phyloP scores from a whole-genome alignment of 1,284 basidiomycete species.

The Chalciporus sp. region DNA sequence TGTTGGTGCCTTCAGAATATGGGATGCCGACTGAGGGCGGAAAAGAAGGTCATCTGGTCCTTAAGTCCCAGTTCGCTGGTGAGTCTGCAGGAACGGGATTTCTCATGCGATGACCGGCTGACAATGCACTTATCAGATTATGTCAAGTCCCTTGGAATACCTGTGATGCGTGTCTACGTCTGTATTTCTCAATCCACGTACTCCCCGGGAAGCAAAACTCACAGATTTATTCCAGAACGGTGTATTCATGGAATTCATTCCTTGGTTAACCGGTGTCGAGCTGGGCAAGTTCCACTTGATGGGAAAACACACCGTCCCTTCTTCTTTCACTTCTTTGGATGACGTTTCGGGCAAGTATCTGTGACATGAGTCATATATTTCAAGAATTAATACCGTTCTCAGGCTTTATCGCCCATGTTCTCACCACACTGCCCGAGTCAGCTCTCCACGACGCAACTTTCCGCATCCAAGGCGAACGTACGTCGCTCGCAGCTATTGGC shows the following conservation, averaged over 20 bases:
- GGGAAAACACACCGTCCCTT: conserved; percentile 34
- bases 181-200: conserved; percentile 19
- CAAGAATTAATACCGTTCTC: neutral
- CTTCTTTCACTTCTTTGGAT: conserved; percentile 35
- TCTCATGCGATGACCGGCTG: neutral
- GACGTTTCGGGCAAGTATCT: conserved; percentile 35
- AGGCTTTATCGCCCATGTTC: conserved; percentile 39
- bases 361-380: neutral
- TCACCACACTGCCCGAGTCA: conserved; percentile 33
- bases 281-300: conserved; percentile 36
- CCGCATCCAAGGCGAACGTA: conserved; percentile 42
- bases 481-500: conserved; percentile 24
- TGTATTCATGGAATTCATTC: conserved; percentile 29
- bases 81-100: neutral
- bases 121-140: conserved; percentile 23
- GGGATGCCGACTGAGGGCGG: conserved; percentile 34
- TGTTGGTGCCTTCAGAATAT: conserved; percentile 44
- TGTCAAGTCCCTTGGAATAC: conserved; percentile 36
- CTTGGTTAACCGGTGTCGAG: conserved; percentile 22
- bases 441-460: conserved; percentile 35
- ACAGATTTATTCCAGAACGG: conserved; percentile 24
- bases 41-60: conserved; percentile 23
- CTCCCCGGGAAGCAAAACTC: neutral
- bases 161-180: conserved; percentile 37
- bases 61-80: conserved; percentile 32